Evolutionary conservation across 2,329 filamentous ascomycete genomes (phyloP), one percentile per base, ranked within the genome.

Genomic region (Fusarium graminum): DNA sequence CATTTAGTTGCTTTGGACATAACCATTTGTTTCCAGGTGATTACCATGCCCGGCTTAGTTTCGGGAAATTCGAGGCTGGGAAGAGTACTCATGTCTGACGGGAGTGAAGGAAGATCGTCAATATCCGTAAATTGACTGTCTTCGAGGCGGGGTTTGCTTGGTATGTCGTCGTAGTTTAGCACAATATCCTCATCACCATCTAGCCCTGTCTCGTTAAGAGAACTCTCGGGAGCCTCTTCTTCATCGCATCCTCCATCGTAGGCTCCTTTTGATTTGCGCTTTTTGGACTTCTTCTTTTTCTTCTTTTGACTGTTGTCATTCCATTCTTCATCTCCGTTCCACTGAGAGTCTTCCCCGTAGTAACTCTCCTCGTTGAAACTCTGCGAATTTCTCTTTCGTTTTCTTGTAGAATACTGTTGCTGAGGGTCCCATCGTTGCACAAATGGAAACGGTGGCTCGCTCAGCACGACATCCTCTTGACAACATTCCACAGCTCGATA

Each of bases 361-460:
- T 73, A 72, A 17, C 51, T 65, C 3, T 76, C 74, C 12, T 73
- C 74, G 34, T 75, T 66, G 7, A 71, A 71, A 19, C 67, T 57
- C 77, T 79, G 67, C 72, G 81, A 68, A 79, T 71, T 62, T 30
- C 82, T 80, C 74, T 89, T 89, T 52, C 81, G 79, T 64, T 82
- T 86, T 9, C 77, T 79, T 67, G 81, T 80, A 6, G 70, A 73
- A 49, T 72, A 78, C 66, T 80, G 79, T 71, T 94, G 91, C 62
- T 93, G 90, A 5, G 87, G 85, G 76, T 97, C 92, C 94, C 94
- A 97, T 44, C 92, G 86, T 76, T 97, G 93, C 16, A 91, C 83
- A 76, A 97, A 97, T 0, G 94, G 94, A 73, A 96, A 97, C 0
- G 94, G 92, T 0, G 94, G 94, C 32, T 92, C 85, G 52, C 86